Base-by-base conservation (phyloP, 2,329 filamentous ascomycete genomes). In the Penicillium janthinellum region DNA sequence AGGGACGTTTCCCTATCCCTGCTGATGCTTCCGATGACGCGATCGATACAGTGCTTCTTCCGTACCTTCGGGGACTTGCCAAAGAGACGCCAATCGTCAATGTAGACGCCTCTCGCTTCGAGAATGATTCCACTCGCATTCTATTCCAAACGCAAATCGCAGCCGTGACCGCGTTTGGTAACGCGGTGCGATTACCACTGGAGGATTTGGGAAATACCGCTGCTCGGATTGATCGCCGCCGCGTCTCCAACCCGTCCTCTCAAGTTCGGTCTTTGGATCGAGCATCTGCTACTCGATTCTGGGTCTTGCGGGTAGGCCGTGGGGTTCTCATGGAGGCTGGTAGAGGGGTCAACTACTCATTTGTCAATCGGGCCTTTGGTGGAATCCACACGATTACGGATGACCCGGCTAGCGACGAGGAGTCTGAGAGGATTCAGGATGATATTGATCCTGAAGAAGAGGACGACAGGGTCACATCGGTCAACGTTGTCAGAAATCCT, bases 311-410 rank as follows among this genome's bases (percentile, higher is more conserved):
- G 56, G 83, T 89, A 15, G 85, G 82, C 1, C 78, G 86, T 57
- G 84, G 86, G 0, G 65, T 89, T 1, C 69, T 90, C 49, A 81
- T 86, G 77, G 83, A 84, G 65, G 82, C 82, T 20, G 81, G 79
- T 0, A 81, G 82, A 61, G 81, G 79, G 2, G 77, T 89, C 48
- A 83, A 83, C 44, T 88, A 84, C 71, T 76, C 78, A 15, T 82
- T 82, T 62, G 82, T 87, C 20, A 86, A 87, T 67, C 79, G 81
- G 35, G 84, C 85, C 4, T 89, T 88, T 73, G 86, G 86, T 35
- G 87, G 86, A 0, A 71, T 83, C n/a, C 82, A 82, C 5, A 76
- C 79, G 12, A 73, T 75, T 1, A 67, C 71, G 38, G 71, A 77
- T 31, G 71, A 72, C 31, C 64, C 67, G 7, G 73, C 75, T 17